These are phyloP conservation scores for Filobasidium uniguttulatum DNA, from an alignment of 1,284 basidiomycete species.

Conservation along the genomic window DNA sequence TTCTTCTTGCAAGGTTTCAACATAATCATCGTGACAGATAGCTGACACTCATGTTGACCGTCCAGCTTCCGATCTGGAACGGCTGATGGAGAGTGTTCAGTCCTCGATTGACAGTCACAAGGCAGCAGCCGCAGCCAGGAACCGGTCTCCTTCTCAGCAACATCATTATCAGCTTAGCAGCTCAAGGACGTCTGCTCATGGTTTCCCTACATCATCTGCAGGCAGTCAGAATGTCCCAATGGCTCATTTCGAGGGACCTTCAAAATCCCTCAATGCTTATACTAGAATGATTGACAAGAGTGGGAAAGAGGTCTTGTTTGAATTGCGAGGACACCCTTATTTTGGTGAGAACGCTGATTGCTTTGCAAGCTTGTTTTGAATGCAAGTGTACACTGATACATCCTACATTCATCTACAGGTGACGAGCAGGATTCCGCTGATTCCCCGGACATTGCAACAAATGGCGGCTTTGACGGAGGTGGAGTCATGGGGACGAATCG, in stretches of 20 bases:
- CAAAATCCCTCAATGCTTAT: constrained; percentile 8
- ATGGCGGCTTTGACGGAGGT: constrained; percentile 17
- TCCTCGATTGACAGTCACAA: background rate
- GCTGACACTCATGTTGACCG: background rate
- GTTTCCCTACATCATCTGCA: constrained; percentile 5
- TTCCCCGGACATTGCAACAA: constrained; percentile 7
- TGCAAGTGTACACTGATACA: too few relatives aligned
- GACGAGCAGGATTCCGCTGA: constrained; percentile 10
- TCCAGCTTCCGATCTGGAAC: constrained; percentile 13
- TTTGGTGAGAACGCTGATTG: constrained; percentile 16
- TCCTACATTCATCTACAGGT: background rate
- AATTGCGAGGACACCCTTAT: constrained; percentile 19
- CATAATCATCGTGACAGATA: too few relatives aligned
- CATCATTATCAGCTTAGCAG: background rate
- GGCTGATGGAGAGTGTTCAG: constrained; percentile 9
- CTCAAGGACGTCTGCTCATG: constrained; percentile 8
- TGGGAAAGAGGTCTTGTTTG: constrained; percentile 16
- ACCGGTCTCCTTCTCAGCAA: background rate
- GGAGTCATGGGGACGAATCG: constrained; percentile 14
- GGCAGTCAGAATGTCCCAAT: background rate
- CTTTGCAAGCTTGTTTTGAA: too few relatives aligned
- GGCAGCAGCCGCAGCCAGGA: background rate
- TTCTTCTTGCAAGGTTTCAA: background rate
- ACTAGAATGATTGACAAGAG: constrained; percentile 12
- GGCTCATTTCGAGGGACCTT: constrained; percentile 8